Evolutionary conservation across 2,329 filamentous ascomycete genomes (phyloP).

Genomic region (Eutypa lata): DNA sequence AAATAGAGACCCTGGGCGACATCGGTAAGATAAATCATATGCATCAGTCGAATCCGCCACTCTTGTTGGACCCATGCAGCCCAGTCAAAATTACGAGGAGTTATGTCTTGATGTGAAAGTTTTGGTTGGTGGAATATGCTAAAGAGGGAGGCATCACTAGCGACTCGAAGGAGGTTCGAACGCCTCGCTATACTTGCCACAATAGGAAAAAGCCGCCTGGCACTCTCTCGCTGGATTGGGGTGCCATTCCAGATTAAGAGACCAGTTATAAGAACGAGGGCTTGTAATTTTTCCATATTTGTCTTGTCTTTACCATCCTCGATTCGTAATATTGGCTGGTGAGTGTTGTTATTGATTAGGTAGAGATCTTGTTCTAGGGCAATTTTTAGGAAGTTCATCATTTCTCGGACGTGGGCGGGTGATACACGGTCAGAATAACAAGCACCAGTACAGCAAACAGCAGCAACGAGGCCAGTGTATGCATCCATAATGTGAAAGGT

Average conservation of each 20-base stretch:
- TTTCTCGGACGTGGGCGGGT: constrained; percentile 59
- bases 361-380: constrained; percentile 57
- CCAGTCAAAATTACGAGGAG: constrained; percentile 61
- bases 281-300: constrained; percentile 65
- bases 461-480: constrained; percentile 64
- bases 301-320: constrained; percentile 33
- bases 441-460: constrained; percentile 71
- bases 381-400: constrained; percentile 62
- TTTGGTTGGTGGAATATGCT: constrained; percentile 60
- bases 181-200: constrained; percentile 56
- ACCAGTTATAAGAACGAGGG: constrained; percentile 59
- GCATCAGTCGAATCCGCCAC: constrained; percentile 62
- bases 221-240: constrained; percentile 59
- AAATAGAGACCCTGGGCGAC: constrained; percentile 67
- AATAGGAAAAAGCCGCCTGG: constrained; percentile 55
- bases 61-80: constrained; percentile 67
- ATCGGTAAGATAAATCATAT: constrained; percentile 63
- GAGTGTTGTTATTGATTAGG: constrained; percentile 36
- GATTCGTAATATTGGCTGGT: constrained; percentile 35
- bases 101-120: constrained; percentile 42
- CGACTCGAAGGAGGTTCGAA: constrained; percentile 53
- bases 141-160: constrained; percentile 44
- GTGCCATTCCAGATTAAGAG: constrained; percentile 70
- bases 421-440: constrained; percentile 67
- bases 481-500: constrained; percentile 66